Base-by-base conservation (phyloP, 2,329 filamentous ascomycete genomes). In the Sclerotinia nivalis region DNA sequence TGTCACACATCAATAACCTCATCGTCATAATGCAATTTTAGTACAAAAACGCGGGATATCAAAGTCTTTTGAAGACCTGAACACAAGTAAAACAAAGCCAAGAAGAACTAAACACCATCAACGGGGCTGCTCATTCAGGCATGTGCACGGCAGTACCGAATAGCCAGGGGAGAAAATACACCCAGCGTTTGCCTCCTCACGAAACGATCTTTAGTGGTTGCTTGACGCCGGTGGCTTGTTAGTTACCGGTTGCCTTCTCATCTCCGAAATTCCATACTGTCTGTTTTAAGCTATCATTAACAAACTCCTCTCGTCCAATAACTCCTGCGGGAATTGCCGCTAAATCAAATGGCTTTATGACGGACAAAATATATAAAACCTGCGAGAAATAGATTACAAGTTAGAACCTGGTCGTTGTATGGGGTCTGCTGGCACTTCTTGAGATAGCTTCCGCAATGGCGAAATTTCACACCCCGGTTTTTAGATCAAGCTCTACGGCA, bases 241-340 rank as follows among this genome's bases (percentile, higher is more conserved):
- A 64, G 18, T 54, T 47, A 60, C 37, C 52, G 69, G 54, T 60
- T 68, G 54, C 67, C 67, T 62, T 68, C 43, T 76, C 75, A 76
- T 77, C 72, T 77, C 75, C 75, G 75, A 71, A 72, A 64, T 50
- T 76, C 61, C 47, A 69, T 43, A 73, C 70, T 69, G 66, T 47
- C 52, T 66, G 66, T 71, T 64, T 45, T n/a, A 56, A 45, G 50
- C 50, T 31, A 70, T 64, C 49, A 45, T 45, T 56, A 49, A 22
- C 8, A 61, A 56, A 64, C 50, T 47, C 15, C 59, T 65, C 59
- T 55, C 60, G 6, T 47, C 67, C 50, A 47, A 69, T 55, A 65
- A 56, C 43, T 55, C 37, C 20, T 10, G 22, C 37, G 15, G 40
- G n/a, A 56, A n/a, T 34, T 50, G 20, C 49, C 40, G 22, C 67